These are phyloP conservation scores for Trichoderma sp. DNA, from an alignment of 2,329 filamentous ascomycete species.

Conservation along the genomic window DNA sequence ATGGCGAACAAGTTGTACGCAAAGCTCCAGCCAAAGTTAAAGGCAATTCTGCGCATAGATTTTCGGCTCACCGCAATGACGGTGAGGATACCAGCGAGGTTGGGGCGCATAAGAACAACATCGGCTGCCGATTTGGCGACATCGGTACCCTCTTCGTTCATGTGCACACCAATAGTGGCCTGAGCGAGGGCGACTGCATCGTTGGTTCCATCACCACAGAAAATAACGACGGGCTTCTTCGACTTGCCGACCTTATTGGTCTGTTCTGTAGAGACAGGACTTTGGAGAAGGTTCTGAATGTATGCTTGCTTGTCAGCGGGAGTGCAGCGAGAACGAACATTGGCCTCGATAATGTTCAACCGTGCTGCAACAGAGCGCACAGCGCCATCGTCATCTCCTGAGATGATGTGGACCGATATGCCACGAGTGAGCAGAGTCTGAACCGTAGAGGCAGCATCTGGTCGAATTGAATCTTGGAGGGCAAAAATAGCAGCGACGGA, in stretches of 20 bases:
- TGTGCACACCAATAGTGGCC: slow-evolving; percentile 69
- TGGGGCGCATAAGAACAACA: slow-evolving; percentile 61
- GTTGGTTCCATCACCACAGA: slow-evolving; percentile 77
- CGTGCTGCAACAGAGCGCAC: slow-evolving; percentile 41
- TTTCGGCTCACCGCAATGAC: slow-evolving; percentile 54
- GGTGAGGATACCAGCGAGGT: slow-evolving; percentile 54
- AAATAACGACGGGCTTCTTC: slow-evolving; percentile 52
- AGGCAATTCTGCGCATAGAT: slow-evolving; percentile 50
- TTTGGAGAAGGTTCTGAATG: slow-evolving; percentile 38
- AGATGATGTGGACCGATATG: slow-evolving; percentile 49
- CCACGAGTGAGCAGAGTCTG: slow-evolving; percentile 36
- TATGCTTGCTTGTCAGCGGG: slow-evolving; percentile 49
- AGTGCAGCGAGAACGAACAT: slow-evolving; percentile 43
- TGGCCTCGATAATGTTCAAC: slow-evolving; percentile 40
- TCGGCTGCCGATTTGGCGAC: slow-evolving; percentile 67
- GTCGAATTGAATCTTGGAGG: slow-evolving; percentile 46
- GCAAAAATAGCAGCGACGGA: slow-evolving; percentile 42
- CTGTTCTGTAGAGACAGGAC: background rate
- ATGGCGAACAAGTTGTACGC: slow-evolving; percentile 70
- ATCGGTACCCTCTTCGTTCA: slow-evolving; percentile 57
- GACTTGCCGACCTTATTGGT: background rate
- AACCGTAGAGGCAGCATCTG: slow-evolving; percentile 41
- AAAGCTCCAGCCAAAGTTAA: slow-evolving; percentile 70
- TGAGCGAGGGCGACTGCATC: slow-evolving; percentile 71
- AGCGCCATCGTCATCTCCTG: slow-evolving; percentile 53